phyloP scores from a whole-genome alignment of 2,329 filamentous ascomycete species.

The Rhexocercosporidium sp. region DNA sequence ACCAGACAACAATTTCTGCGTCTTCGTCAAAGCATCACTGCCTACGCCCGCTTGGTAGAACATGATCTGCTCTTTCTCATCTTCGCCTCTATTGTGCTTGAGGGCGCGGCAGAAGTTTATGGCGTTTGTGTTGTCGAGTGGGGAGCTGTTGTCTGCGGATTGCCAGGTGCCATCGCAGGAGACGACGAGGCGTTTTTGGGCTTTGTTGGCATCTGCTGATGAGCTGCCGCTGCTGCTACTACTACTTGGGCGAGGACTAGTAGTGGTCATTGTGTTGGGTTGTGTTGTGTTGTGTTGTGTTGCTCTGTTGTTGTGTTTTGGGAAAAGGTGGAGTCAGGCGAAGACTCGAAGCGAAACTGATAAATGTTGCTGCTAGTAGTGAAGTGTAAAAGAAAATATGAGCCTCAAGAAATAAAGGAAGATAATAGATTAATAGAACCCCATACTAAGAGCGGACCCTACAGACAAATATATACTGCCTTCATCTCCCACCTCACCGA shows the following conservation, averaged over 20 bases:
- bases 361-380: too few species aligned
- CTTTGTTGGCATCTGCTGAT: background rate
- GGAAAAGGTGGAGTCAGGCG: background rate
- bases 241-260: background rate
- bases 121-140: conserved; percentile 17
- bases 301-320: background rate
- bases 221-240: background rate
- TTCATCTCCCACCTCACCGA: background rate
- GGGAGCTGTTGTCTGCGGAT: conserved; percentile 9
- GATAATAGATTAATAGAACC: too few species aligned
- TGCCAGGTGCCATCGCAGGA: conserved; percentile 28
- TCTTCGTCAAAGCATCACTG: conserved; percentile 9
- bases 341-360: background rate
- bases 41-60: conserved; percentile 23
- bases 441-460: background rate
- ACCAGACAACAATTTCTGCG: conserved; percentile 16
- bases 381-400: background rate
- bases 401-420: background rate
- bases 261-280: background rate
- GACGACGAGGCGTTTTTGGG: conserved; percentile 14
- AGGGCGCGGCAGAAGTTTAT: conserved; percentile 17
- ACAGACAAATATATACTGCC: background rate
- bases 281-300: background rate
- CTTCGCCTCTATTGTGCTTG: conserved; percentile 4
- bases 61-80: conserved; percentile 19